Evolutionary conservation across 2,329 filamentous ascomycete genomes (phyloP).

Genomic region (Trichophyton rubrum): DNA sequence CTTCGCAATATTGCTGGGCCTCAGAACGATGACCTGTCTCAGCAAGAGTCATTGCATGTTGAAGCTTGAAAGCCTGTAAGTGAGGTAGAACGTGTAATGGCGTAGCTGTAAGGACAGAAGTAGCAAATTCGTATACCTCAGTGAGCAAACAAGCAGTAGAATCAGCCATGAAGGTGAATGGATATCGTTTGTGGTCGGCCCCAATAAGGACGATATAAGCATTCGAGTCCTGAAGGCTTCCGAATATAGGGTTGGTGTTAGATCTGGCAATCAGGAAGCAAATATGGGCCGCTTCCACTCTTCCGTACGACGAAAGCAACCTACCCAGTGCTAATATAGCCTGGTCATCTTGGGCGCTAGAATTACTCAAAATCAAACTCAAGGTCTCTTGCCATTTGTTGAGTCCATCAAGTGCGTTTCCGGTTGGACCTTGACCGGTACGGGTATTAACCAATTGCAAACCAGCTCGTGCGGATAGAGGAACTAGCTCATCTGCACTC

Average conservation of each 20-base stretch:
- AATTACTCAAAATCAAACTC: conserved; percentile 73
- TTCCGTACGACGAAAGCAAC: conserved; percentile 70
- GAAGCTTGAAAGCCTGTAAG: conserved; percentile 78
- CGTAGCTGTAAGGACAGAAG: conserved; percentile 54
- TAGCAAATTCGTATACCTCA: conserved; percentile 85
- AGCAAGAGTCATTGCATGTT: conserved; percentile 71
- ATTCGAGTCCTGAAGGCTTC: conserved; percentile 68
- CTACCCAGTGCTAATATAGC: conserved; percentile 70
- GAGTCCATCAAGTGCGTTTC: conserved; percentile 68
- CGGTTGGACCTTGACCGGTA: conserved; percentile 46
- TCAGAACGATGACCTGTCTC: conserved; percentile 72
- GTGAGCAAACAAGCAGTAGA: conserved; percentile 84
- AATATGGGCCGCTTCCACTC: conserved; percentile 82
- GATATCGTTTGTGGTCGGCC: conserved; percentile 61
- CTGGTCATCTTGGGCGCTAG: conserved; percentile 63
- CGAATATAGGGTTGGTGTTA: conserved; percentile 47
- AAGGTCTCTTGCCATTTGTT: conserved; percentile 93
- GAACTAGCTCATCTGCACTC: conserved; percentile 89
- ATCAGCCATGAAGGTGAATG: conserved; percentile 63
- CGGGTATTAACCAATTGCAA: conserved; percentile 75
- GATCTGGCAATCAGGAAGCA: conserved; percentile 80
- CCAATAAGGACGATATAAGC: conserved; percentile 74
- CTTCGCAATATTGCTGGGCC: conserved; percentile 83
- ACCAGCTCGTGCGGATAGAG: conserved; percentile 79
- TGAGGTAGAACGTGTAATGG: conserved; percentile 57